Base-by-base conservation (phyloP, 257 asterid genomes). In the Apocynum venetum region DNA sequence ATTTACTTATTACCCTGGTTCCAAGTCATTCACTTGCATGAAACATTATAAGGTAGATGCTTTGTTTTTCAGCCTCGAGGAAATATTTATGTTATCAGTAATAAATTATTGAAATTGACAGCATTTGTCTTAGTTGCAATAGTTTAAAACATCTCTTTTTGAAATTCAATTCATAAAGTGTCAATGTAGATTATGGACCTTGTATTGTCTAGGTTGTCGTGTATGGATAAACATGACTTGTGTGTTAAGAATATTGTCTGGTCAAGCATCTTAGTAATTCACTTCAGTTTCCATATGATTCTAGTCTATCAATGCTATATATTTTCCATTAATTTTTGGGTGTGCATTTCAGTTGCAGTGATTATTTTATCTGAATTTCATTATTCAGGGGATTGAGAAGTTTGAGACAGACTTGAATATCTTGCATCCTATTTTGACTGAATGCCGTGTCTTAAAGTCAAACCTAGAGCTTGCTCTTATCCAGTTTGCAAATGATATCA, bases 401-500 rank as follows among this genome's bases (percentile, higher is more conserved):
- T 93, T 93, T 73, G 86, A 81, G 84, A 85, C 82, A 56, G 97
- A 95, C 84, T 82, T 91, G 77, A 82, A 71, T 82, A 80, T 82
- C 61, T 89, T 95, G 87, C 99, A 93, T 87, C 96, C 98, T 43
- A 83, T 93, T 86, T 85, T 95, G 89, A 88, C 97, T 36, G 99
- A 95, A 90, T 95, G 99, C 57, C 99, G 99, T 41, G 99, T 93
- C 79, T 12, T 83, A 81, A 95, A 95, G 90, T 91, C 98, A 25
- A 71, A 80, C 60, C 83, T 87, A 72, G 99, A 95, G 89, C 86
- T 95, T 83, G 85, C 84, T 84, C 87, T 95, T 79, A 93, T 95
- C 84, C 99, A 95, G 81, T 95, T 87, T 82, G 96, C 99, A 82
- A 95, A 95, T 83, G 97, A 95, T 83, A 95, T 95, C 82, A 95